Evolutionary conservation across 192 early-diverging fungal species (phyloP).

Genomic region (Powellomyces hirtus): DNA sequence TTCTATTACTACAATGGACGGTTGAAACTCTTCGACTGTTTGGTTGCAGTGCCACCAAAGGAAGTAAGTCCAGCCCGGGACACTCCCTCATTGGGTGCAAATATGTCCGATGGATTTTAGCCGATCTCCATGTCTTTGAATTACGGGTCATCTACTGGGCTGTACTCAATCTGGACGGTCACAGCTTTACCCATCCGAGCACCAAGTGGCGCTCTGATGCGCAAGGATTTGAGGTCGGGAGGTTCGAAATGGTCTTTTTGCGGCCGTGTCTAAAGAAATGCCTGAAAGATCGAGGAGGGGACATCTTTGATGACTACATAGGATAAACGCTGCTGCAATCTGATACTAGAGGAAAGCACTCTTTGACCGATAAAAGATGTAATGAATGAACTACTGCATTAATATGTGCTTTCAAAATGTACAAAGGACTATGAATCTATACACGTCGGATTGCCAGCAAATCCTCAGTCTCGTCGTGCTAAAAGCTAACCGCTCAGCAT

Average conservation of each 20-base stretch:
- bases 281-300: constrained; percentile 7
- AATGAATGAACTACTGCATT: too few species aligned
- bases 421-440: too few species aligned
- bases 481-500: too few species aligned
- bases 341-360: too few species aligned
- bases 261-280: constrained; percentile 9
- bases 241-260: constrained; percentile 12
- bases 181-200: constrained; percentile 13
- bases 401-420: too few species aligned
- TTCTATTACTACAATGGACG: constrained; percentile 7
- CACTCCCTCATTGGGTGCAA: constrained; percentile 3
- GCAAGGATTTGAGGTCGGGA: constrained; percentile 16
- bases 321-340: too few species aligned
- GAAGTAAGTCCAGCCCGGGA: constrained; percentile 7
- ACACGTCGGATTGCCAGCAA: too few species aligned
- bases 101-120: constrained; percentile 3
- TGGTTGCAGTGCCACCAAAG: constrained; percentile 18
- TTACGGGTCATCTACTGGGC: constrained; percentile 4
- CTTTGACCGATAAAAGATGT: too few species aligned
- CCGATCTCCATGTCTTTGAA: not conserved
- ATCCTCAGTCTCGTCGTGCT: too few species aligned
- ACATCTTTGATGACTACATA: too few species aligned
- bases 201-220: constrained; percentile 15
- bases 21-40: constrained; percentile 17
- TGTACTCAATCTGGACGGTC: not conserved